phyloP scores from a whole-genome alignment of 1,284 basidiomycete species.

The Papiliotrema laurentii region DNA sequence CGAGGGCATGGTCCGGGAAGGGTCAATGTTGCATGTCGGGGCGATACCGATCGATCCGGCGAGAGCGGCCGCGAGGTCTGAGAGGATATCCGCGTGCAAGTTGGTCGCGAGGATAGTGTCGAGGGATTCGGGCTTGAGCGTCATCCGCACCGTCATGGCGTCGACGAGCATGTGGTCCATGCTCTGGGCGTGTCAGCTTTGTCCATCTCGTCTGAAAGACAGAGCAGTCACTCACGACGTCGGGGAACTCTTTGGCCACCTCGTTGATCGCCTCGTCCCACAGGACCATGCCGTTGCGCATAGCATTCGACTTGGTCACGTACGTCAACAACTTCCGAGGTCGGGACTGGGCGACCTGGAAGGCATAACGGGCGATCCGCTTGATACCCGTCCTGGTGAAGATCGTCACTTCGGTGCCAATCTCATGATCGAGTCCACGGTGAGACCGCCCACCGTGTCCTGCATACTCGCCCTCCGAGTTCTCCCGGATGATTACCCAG shows the following conservation, averaged over 20 bases:
- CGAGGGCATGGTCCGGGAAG: slow-evolving; percentile 52
- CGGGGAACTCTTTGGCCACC: slow-evolving; percentile 55
- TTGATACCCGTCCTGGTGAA: slow-evolving; percentile 54
- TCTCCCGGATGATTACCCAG: slow-evolving; percentile 56
- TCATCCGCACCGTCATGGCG: slow-evolving; percentile 53
- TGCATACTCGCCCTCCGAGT: slow-evolving; percentile 58
- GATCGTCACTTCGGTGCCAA: slow-evolving; percentile 50
- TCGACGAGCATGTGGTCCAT: slow-evolving; percentile 56
- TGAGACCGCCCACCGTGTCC: slow-evolving; percentile 54
- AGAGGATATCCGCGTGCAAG: slow-evolving; percentile 55
- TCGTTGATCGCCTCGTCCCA: slow-evolving; percentile 50
- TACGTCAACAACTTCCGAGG: slow-evolving; percentile 55
- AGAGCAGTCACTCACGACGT: slow-evolving; percentile 54
- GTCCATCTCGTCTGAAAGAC: slow-evolving; percentile 21
- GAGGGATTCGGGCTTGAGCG: slow-evolving; percentile 54
- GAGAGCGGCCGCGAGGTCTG: slow-evolving; percentile 57
- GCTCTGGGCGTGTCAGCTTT: slow-evolving; percentile 32
- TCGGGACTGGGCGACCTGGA: slow-evolving; percentile 54
- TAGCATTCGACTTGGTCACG: slow-evolving; percentile 55
- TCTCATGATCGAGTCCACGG: slow-evolving; percentile 43
- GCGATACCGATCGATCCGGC: slow-evolving; percentile 60
- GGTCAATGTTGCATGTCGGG: slow-evolving; percentile 57
- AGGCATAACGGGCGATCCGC: slow-evolving; percentile 56
- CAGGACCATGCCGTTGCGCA: slow-evolving; percentile 43
- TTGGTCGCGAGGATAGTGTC: slow-evolving; percentile 59